Base-by-base conservation (phyloP, 306 rosid species). In the Prunus kanzakura region DNA sequence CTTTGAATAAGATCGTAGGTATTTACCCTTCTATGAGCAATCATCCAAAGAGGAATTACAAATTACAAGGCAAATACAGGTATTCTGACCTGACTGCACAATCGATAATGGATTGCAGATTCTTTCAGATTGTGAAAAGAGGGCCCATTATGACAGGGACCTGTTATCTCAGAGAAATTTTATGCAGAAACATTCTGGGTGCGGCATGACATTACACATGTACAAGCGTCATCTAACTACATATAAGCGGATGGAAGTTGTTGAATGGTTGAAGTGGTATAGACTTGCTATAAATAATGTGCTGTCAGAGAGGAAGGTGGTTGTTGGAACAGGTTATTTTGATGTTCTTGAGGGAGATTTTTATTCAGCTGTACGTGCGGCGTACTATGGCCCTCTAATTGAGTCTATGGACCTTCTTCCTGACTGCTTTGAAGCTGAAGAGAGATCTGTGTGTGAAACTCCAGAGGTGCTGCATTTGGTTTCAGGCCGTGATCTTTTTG, bases 351-450 rank as follows among this genome's bases (percentile, higher is more conserved):
- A 94, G 85, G 79, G 89, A 81, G 98, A 90, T 84, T 94, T 92
- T 78, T 92, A 92, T 84, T 86, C 91, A 47, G 98, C 98, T 73
- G 85, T 94, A 75, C 90, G 89, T 61, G 88, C 87, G 22, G 98
- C 96, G 14, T 94, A 82, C 77, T 94, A 89, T 75, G 98, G 98
- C 78, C 97, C 98, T 29, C 84, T 67, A 43, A 91, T 92, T 67
- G 95, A 89, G 76, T 86, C 91, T 58, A 72, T 84, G 89, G 95
- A 94, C 67, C 80, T 86, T 84, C 91, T 90, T 84, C 98, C 98
- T 57, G 91, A 87, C 58, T 79, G 97, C 76, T 94, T 94, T 85
- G 98, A 94, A 87, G 98, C 98, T 38, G 98, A 94, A 86, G 98
- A 94, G 89, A 90, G 98, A 83, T 94, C 98, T 30, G 79, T 85